Evolutionary conservation across 2,329 filamentous ascomycete genomes (phyloP), one percentile per base, ranked within the genome.

Genomic region (Hortaea werneckii): DNA sequence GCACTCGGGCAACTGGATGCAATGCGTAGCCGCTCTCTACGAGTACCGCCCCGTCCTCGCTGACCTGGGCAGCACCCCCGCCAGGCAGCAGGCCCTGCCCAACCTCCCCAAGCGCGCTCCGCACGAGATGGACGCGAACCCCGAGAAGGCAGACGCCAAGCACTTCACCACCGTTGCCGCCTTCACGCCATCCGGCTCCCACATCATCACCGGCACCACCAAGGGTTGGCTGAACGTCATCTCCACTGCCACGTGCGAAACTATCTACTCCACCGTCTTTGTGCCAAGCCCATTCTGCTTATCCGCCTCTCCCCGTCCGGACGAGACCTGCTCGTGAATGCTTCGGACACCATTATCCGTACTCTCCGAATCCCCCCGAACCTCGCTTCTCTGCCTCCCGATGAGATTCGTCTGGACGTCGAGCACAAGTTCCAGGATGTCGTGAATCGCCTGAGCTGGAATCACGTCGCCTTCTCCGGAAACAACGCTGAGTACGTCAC

Each of bases 391-490:
- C 20, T 20, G 20, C 20, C 20, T 20, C 79, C 85, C 13, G 85
- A 94, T 57, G 90, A 84, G 28, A 83, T 98, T 58, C 83, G 90
- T 58, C 74, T 98, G 37, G 86, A 92, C 37, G 79, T 95, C 9
- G 90, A 98, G 66, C 92, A 98, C 70, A 96, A 95, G 62, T 98
- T 96, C 58, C 89, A 96, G 65, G 94, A 98, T 62, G 84, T 96
- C 4, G 92, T 98, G 42, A 96, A 98, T 62, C 81, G 85, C 39
- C 71, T 96, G 9, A 88, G 85, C 5, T 98, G 92, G 92, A 98
- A 96, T 60, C 88, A 95, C 60, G 89, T 95, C 48, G 88, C 89
- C 0, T 96, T 98, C 64, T 94, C 87, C 59, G 20, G 20, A 20
- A 84, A 87, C 1, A 92, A 86, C 0, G 89, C 88, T 43, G 92